Evolutionary conservation across 208 protist species (phyloP), one percentile per base, ranked within the genome.

Genomic region (Vickermania spadyakhi): DNA sequence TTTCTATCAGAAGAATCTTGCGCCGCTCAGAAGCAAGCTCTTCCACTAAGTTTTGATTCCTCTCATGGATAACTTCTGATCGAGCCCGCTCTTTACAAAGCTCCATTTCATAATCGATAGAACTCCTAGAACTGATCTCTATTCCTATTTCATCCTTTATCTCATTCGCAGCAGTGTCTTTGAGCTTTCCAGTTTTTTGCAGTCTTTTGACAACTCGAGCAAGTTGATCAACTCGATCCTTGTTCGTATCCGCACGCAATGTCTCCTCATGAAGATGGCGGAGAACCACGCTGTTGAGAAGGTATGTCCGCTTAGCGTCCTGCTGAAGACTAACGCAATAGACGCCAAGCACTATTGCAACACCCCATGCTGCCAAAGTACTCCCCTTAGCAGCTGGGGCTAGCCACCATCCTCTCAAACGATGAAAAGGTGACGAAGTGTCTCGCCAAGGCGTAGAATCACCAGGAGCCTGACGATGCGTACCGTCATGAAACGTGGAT

Each of bases 291-390:
- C 89, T 94, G 56, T 94, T 91, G 4, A 94, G 79, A 28, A 91
- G 72, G 68, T 94, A 94, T 11, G 86, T 91, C 3, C 76, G 79
- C 36, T 91, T 91, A 22, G 86, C 81, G 72, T 94, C 86, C 42
- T 89, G 79, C 64, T 91, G 86, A 58, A 91, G 79, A 59, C 75
- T 89, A 56, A 86, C 88, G 59, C 86, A 89, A 64, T 94, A 94
- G 1, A 76, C 73, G 3, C 81, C 79, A 27, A 89, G 51, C 31
- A 90, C 80, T 28, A 81, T 60, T 31, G 87, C 86, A 25, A 94
- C 69, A 55, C 77, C 81, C 83, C 87, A 91, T 1, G 84, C 81
- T 13, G 77, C 79, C 52, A 91, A 89, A 26, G 91, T 77, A 30
- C 77, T 94, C 3, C 79, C 87, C 56, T 89, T 88, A 28, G 84